Percentiles rank a stretch among this genome's conserved stretches.
These are phyloP conservation scores for Zoysia japonica DNA, from an alignment of 176 grass and related monocot species.

Conservation along the genomic window DNA sequence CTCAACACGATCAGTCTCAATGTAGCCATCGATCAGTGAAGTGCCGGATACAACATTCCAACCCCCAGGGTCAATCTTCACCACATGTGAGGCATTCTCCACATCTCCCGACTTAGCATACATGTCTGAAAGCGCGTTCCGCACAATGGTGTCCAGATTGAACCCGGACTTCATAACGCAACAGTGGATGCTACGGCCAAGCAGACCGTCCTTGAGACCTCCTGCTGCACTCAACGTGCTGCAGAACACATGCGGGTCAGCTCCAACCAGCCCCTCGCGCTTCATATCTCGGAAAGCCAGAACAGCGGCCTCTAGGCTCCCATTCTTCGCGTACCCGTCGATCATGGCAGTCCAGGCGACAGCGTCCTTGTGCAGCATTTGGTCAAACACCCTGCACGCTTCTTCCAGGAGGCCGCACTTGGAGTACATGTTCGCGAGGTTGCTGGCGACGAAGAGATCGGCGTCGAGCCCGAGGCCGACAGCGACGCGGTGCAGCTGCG, in stretches of 20 bases:
- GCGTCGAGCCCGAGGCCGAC: conserved; percentile 38
- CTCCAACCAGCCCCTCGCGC: conserved; percentile 31
- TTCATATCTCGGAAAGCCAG: conserved; percentile 54
- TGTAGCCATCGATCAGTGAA: conserved; percentile 61
- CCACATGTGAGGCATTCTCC: conserved; percentile 44
- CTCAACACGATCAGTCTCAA: conserved; percentile 48
- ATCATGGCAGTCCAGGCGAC: conserved; percentile 74
- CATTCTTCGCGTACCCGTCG: conserved; percentile 62
- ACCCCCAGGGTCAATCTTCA: conserved; percentile 33
- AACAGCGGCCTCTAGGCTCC: conserved; percentile 25
- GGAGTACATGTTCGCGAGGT: conserved; percentile 61
- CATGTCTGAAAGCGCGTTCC: conserved; percentile 50
- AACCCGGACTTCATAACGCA: conserved; percentile 47
- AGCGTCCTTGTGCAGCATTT: conserved; percentile 65
- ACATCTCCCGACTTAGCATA: conserved; percentile 61
- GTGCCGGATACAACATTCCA: conserved; percentile 74
- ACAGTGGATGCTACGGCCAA: conserved; percentile 50
- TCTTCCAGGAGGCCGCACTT: conserved; percentile 47
- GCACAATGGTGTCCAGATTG: conserved; percentile 42
- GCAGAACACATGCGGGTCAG: conserved; percentile 64
- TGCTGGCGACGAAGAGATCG: conserved; percentile 65
- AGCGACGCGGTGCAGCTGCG: conserved; percentile 53
- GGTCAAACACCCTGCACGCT: conserved; percentile 53
- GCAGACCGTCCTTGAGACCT: conserved; percentile 34
- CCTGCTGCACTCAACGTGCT: conserved; percentile 47